A percentile compares a stretch with the other conserved stretches of the same genome.
phyloP scores from a whole-genome alignment of 441 rosid species.

The Macaranga tanarius region DNA sequence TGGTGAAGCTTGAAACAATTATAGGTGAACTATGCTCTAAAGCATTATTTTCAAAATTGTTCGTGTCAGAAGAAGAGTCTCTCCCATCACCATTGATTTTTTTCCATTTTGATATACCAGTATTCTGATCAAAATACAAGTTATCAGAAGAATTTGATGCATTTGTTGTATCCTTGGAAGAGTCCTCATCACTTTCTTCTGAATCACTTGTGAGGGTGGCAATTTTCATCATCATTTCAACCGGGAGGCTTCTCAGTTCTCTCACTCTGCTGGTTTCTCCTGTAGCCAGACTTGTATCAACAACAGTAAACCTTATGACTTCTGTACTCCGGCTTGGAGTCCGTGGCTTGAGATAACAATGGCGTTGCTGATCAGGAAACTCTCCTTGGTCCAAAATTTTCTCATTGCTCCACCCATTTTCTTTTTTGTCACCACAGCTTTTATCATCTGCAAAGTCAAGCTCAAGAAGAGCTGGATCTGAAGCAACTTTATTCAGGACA shows the following conservation, averaged over 20 bases:
- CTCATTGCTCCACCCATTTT: slow-evolving; percentile 22
- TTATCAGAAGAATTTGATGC: slow-evolving; percentile 29
- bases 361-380: slow-evolving; percentile 33
- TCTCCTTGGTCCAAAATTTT: slow-evolving; percentile 29
- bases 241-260: slow-evolving; percentile 45
- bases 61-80: slow-evolving; percentile 17
- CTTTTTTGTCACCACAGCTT: slow-evolving; percentile 27
- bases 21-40: slow-evolving; percentile 13
- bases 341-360: slow-evolving; percentile 50
- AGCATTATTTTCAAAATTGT: slow-evolving; percentile 22
- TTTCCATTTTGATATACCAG: slow-evolving; percentile 19
- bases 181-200: slow-evolving; percentile 28
- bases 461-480: slow-evolving; percentile 50
- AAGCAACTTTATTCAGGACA: slow-evolving; percentile 50
- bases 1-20: slow-evolving; percentile 16
- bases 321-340: slow-evolving; percentile 29
- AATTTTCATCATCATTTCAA: slow-evolving; percentile 27
- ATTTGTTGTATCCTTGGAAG: slow-evolving; percentile 30
- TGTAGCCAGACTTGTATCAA: slow-evolving; percentile 44
- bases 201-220: slow-evolving; percentile 28
- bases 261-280: slow-evolving; percentile 33
- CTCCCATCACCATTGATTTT: slow-evolving; percentile 17
- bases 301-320: slow-evolving; percentile 40
- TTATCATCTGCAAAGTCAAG: slow-evolving; percentile 34
- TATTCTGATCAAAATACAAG: slow-evolving; percentile 13